phyloP scores from a whole-genome alignment of 2,329 filamentous ascomycete species.

The Simplicillium sp. region DNA sequence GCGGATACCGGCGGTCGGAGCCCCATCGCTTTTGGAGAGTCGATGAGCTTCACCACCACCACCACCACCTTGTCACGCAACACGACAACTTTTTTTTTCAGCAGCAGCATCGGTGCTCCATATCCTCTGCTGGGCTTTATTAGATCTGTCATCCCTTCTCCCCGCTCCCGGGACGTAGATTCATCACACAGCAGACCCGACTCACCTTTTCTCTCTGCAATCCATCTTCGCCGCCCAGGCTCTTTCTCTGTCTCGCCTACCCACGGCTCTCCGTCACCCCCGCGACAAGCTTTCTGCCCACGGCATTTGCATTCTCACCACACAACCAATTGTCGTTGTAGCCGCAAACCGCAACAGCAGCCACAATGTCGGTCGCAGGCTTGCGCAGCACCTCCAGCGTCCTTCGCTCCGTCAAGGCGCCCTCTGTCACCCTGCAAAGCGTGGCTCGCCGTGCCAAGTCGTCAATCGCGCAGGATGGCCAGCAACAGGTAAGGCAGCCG shows the following conservation, averaged over 20 bases:
- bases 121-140: not conserved
- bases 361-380: slow-evolving; percentile 35
- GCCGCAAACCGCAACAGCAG: not conserved
- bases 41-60: slow-evolving; percentile 1
- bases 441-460: slow-evolving; percentile 30
- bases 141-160: too few species aligned
- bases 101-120: not conserved
- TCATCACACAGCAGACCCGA: too few species aligned
- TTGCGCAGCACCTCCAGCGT: slow-evolving; percentile 39
- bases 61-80: not conserved
- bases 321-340: not conserved
- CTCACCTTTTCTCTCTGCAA: too few species aligned
- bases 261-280: too few species aligned
- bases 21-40: slow-evolving; percentile 3
- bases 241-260: too few species aligned
- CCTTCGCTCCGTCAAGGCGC: slow-evolving; percentile 22
- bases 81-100: not conserved
- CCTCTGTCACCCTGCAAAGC: slow-evolving; percentile 11
- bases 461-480: slow-evolving; percentile 40
- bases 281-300: too few species aligned
- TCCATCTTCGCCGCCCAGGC: too few species aligned
- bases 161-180: too few species aligned
- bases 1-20: slow-evolving; percentile 14
- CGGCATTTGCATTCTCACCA: not conserved
- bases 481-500: slow-evolving; percentile 43